These are phyloP conservation scores for Vitis riparia DNA, from an alignment of 164 flowering plant species.

Conservation along the genomic window DNA sequence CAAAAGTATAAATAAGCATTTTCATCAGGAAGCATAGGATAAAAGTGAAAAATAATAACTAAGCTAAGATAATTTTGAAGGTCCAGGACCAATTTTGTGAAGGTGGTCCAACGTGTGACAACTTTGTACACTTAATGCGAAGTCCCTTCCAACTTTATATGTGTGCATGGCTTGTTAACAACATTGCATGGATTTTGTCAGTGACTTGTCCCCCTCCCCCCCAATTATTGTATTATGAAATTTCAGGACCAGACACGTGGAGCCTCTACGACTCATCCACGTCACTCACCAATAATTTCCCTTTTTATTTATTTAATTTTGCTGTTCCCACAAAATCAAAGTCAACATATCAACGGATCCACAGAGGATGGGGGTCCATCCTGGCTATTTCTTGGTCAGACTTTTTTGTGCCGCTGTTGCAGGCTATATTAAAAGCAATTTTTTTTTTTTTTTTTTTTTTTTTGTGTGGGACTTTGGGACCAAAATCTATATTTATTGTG, in stretches of 20 bases:
- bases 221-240: too few relatives aligned
- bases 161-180: too few relatives aligned
- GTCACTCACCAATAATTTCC: not conserved
- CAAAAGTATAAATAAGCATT: too few relatives aligned
- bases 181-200: too few relatives aligned
- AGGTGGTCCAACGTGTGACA: too few relatives aligned
- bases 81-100: too few relatives aligned
- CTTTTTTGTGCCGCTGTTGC: not conserved
- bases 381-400: constrained; percentile 1
- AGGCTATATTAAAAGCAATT: not conserved
- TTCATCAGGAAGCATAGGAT: too few relatives aligned
- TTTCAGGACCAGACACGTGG: not conserved
- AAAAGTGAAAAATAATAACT: too few relatives aligned
- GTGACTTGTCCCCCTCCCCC: too few relatives aligned
- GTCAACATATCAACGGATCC: not conserved
- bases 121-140: too few relatives aligned
- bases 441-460: not conserved
- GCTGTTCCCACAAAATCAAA: not conserved
- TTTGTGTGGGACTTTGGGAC: not conserved
- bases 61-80: too few relatives aligned
- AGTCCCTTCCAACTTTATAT: too few relatives aligned
- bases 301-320: not conserved
- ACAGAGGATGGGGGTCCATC: constrained; percentile 8
- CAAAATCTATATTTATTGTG: not conserved
- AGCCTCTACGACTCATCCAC: not conserved